These are phyloP conservation scores for Parietichytrium sp. DNA, from an alignment of 108 stramenopile species.

Conservation along the genomic window DNA sequence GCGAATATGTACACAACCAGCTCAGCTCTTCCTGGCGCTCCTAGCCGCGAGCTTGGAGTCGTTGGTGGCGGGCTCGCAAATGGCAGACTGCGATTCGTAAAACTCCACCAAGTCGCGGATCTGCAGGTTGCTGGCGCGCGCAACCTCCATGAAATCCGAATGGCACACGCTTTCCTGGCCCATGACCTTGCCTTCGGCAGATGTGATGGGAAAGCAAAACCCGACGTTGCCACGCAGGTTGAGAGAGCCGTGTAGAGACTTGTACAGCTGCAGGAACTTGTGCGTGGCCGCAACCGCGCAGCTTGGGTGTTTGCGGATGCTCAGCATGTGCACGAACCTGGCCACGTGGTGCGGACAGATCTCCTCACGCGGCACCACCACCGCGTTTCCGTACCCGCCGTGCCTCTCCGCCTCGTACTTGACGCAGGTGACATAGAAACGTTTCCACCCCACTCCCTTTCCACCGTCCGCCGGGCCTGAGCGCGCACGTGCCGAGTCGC, in stretches of 20 bases:
- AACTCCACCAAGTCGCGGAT: background rate
- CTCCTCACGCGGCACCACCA: background rate
- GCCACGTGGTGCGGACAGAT: constrained; percentile 31
- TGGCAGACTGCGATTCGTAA: background rate
- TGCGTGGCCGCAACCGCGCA: background rate
- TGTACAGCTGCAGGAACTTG: background rate
- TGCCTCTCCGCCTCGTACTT: no score
- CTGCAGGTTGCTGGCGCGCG: background rate
- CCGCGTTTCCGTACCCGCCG: background rate
- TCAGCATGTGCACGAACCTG: background rate
- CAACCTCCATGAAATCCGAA: constrained; percentile 32
- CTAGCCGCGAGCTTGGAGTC: no score
- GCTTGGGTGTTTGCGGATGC: constrained; percentile 2
- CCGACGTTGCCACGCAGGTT: constrained; percentile 18
- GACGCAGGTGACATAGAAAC: no score
- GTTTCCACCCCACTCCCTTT: no score
- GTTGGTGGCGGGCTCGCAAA: no score
- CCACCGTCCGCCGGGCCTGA: no score
- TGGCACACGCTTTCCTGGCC: background rate
- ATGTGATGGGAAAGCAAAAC: background rate
- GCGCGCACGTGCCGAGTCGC: no score
- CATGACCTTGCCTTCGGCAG: background rate
- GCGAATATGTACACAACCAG: no score
- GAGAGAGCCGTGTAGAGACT: background rate
- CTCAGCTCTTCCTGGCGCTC: no score